Conservation (phyloP, 164 flowering plant genomes). For the Dillenia turbinata region DNA sequence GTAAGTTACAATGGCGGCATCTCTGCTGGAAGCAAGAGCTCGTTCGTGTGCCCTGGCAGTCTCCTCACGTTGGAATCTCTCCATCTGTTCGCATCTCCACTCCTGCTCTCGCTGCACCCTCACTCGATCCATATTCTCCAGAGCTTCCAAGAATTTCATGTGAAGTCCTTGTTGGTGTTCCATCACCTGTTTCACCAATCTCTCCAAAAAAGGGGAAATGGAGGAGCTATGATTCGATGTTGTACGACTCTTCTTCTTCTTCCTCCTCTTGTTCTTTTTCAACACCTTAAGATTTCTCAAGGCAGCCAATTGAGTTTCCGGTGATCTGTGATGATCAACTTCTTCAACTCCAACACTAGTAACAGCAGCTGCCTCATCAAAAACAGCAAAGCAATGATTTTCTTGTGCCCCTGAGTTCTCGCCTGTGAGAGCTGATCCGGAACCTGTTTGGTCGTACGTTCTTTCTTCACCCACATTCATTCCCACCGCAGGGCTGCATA, state of each 20-base stretch:
- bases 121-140: conserved; percentile 26
- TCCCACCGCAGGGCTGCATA: conserved; percentile 15
- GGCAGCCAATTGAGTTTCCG: conserved; percentile 3
- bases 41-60: conserved; percentile 20
- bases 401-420: conserved; percentile 3
- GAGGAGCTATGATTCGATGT: neutral
- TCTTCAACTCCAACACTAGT: conserved; percentile 23
- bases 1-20: conserved; percentile 22
- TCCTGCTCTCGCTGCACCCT: conserved; percentile 20
- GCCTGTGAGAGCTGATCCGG: conserved; percentile 23
- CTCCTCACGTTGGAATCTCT: conserved; percentile 18
- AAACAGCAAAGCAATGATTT: neutral
- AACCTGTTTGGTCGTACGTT: conserved; percentile 17
- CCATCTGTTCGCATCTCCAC: conserved; percentile 22
- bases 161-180: conserved; percentile 31
- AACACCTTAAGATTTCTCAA: conserved; percentile 9
- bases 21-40: conserved; percentile 22
- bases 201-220: conserved; percentile 19
- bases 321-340: conserved; percentile 19
- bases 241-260: neutral
- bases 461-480: too few species aligned
- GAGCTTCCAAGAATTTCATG: conserved; percentile 21
- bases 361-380: neutral
- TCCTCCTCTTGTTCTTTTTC: conserved; percentile 16
- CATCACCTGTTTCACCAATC: conserved; percentile 23